Conservation (phyloP, 371 early-diverging fungal species). For the Coemansia sp. region DNA sequence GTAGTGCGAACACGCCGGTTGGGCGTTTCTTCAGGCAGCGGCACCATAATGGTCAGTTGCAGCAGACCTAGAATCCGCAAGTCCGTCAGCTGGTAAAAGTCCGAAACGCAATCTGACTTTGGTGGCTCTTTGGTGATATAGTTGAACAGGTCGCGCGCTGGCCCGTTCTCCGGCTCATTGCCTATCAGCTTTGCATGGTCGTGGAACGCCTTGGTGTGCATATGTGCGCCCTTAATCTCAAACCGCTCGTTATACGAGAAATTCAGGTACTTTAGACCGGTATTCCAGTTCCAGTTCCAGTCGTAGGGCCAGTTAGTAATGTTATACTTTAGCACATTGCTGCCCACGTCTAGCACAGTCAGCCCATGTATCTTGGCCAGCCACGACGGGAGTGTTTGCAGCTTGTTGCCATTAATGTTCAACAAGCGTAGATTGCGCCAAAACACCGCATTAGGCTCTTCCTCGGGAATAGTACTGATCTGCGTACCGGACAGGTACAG, state of each 20-base stretch:
- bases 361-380: conserved; percentile 78
- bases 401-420: conserved; percentile 86
- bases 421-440: conserved; percentile 67
- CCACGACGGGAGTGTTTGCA: conserved; percentile 90
- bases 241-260: conserved; percentile 87
- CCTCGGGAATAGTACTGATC: conserved; percentile 78
- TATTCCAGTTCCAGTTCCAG: conserved; percentile 97
- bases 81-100: conserved; percentile 72
- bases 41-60: conserved; percentile 83
- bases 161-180: conserved; percentile 28
- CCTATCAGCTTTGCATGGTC: conserved; percentile 46
- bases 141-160: conserved; percentile 48
- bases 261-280: conserved; percentile 83
- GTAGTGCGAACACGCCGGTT: conserved; percentile 85
- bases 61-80: conserved; percentile 82
- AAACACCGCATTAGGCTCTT: conserved; percentile 71
- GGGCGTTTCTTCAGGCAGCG: conserved; percentile 77
- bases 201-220: conserved; percentile 50
- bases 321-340: conserved; percentile 87
- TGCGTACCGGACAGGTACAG: conserved; percentile 86
- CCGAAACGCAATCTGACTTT: conserved; percentile 57
- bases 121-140: conserved; percentile 49
- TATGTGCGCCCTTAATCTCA: conserved; percentile 73
- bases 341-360: conserved; percentile 79
- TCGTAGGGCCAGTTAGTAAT: conserved; percentile 94